phyloP scores from a whole-genome alignment of 1,284 basidiomycete genomes.

The Cronartium ribicola region DNA sequence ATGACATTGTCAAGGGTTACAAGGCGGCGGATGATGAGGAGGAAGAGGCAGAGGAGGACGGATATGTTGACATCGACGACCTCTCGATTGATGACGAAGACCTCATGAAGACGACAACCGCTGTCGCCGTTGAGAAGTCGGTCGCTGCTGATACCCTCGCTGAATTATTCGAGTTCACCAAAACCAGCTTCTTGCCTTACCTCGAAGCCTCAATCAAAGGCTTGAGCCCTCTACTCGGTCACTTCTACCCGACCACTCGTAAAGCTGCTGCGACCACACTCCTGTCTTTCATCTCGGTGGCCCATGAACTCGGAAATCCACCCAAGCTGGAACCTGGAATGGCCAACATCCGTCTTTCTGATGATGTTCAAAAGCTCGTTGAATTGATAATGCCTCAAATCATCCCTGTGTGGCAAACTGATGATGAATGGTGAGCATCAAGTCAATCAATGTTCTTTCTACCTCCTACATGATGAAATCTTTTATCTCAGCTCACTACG shows the following conservation, averaged over 20 bases:
- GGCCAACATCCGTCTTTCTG: constrained; percentile 63
- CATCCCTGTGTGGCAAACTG: constrained; percentile 83
- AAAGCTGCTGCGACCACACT: constrained; percentile 88
- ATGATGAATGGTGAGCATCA: constrained; percentile 89
- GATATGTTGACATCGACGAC: constrained; percentile 56
- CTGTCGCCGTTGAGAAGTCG: constrained; percentile 98
- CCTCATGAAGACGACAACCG: constrained; percentile 68
- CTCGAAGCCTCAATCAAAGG: constrained; percentile 67
- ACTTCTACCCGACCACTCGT: constrained; percentile 94
- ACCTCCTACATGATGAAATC: constrained; percentile 20
- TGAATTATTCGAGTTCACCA: constrained; percentile 78
- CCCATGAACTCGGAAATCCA: constrained; percentile 81
- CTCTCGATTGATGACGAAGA: constrained; percentile 72
- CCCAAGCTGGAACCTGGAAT: constrained; percentile 76
- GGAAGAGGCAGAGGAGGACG: constrained; percentile 56
- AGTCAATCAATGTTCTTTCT: background rate
- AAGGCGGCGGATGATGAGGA: constrained; percentile 57
- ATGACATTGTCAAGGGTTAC: constrained; percentile 59
- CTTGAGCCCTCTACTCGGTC: constrained; percentile 70
- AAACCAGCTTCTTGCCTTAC: constrained; percentile 81
- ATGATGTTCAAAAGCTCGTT: constrained; percentile 76
- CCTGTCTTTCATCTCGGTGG: constrained; percentile 82
- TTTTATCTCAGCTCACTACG: constrained; percentile 77
- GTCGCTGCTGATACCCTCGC: constrained; percentile 96
- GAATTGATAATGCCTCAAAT: constrained; percentile 70